Evolutionary conservation across 139 green algal species (phyloP).

Genomic region (Tetratostichococcus sp.): DNA sequence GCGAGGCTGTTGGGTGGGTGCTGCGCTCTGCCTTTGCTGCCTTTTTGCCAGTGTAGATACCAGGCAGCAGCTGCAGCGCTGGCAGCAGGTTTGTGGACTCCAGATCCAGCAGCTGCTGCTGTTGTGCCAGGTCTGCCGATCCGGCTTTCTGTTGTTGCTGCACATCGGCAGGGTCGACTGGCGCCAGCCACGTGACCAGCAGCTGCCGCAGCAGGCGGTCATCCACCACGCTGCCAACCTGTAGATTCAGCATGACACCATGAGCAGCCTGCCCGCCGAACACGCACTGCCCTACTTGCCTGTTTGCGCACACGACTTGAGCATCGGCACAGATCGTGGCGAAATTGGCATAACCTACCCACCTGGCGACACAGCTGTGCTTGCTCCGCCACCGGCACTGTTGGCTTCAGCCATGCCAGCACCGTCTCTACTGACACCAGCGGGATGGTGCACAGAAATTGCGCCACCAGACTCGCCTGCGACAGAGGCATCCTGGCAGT

Average conservation of each 20-base stretch:
- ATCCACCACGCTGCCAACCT: conserved; percentile 59
- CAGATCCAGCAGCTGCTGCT: neutral
- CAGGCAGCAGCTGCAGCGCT: neutral
- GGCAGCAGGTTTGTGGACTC: neutral
- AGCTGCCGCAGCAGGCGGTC: conserved; percentile 76
- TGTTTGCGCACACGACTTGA: no score
- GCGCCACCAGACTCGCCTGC: conserved; percentile 81
- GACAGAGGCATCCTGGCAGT: neutral
- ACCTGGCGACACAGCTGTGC: conserved; percentile 26
- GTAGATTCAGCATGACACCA: neutral
- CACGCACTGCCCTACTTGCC: no score
- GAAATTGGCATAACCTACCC: no score
- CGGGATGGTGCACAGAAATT: conserved; percentile 96
- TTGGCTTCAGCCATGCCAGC: conserved; percentile 72
- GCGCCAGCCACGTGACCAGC: conserved; percentile 67
- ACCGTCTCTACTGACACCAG: conserved; percentile 72
- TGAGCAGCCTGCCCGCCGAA: no score
- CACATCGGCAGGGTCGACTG: neutral
- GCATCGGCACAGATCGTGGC: no score
- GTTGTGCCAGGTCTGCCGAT: neutral
- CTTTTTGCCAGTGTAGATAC: neutral
- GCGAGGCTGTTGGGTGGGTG: no score
- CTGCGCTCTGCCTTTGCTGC: neutral
- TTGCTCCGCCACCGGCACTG: conserved; percentile 44
- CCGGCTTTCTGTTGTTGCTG: no score